Evolutionary conservation across 257 asterid species (phyloP), one percentile per base, ranked within the genome.

Genomic region (Nicotiana otophora): DNA sequence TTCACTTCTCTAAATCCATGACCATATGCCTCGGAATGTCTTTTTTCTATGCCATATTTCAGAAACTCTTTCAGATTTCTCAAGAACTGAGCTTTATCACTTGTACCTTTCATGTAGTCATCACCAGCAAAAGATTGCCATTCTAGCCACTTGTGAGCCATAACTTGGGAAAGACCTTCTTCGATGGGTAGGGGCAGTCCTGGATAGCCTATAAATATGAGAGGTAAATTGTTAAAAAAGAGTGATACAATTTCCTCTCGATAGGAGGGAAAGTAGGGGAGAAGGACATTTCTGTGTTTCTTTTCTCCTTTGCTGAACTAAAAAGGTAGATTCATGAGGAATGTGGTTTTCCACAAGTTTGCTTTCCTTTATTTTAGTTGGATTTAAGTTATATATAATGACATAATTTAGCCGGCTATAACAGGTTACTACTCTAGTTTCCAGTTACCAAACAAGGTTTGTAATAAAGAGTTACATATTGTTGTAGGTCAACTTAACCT

Each of bases 1-100:
- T 74, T 74, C 19, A 23, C 79, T 74, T 74, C 62, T 74, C 79
- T 74, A 74, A 74, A 74, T 74, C 62, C 79, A 48, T 74, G 79
- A 48, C 79, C 79, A 26, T 74, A 74, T 48, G 15, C 61, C 79
- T 74, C 61, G 16, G 39, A 48, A 26, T 74, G 51, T 46, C 62
- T 46, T 46, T 16, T 74, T 31, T 74, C 79, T 74, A 74, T 74
- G 0, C 23, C 79, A 46, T 74, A n/a, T 74, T 74, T 74, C 62
- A 74, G 3, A 74, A 74, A 48, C 12, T 74, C 80, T 48, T 12
- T 74, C 62, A 74, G 58, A 74, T 48, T 74, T 26, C 80, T 74
- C 23, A 48, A 74, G 20, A 74, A 74, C 26, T 48, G 80, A 48
- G 39, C 9, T 51, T 74, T 48, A 23, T 48, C 62, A 48, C 42